Evolutionary conservation across 768 basidiomycete genomes (phyloP).

Genomic region (Clavaria fumosa): DNA sequence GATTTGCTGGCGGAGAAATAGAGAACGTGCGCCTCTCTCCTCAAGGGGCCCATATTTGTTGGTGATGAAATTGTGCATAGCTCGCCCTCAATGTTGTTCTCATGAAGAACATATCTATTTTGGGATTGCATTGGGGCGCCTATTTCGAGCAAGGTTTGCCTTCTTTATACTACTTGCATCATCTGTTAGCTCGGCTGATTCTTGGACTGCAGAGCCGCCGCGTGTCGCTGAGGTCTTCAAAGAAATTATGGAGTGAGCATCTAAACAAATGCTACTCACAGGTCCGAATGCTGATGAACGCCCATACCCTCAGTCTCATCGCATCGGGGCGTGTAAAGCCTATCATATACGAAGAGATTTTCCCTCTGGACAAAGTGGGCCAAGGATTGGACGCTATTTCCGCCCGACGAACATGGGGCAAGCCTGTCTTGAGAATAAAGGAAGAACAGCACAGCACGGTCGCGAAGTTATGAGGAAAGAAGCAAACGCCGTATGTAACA

Average conservation of each 20-base stretch:
- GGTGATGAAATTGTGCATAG: constrained; percentile 25
- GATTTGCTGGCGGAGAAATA: constrained; percentile 75
- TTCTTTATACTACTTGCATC: constrained; percentile 2
- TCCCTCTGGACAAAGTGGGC: constrained; percentile 46
- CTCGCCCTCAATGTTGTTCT: constrained; percentile 73
- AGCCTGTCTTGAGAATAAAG: constrained; percentile 54
- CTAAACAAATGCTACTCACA: background rate
- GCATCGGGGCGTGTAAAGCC: constrained; percentile 49
- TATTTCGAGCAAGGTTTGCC: constrained; percentile 53
- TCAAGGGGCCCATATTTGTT: constrained; percentile 3
- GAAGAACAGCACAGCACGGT: constrained; percentile 25
- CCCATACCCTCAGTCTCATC: constrained; percentile 38
- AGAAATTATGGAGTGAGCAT: constrained; percentile 43
- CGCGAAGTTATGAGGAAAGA: constrained; percentile 34
- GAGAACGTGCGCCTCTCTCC: constrained; percentile 44
- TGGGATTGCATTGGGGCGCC: constrained; percentile 82
- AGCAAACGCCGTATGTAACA: no score
- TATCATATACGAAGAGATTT: constrained; percentile 53
- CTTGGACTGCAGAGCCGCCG: constrained; percentile 45
- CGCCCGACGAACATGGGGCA: constrained; percentile 83
- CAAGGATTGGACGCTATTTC: constrained; percentile 68
- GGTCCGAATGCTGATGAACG: constrained; percentile 1
- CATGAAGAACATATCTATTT: constrained; percentile 71
- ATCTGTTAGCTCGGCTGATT: constrained; percentile 1
- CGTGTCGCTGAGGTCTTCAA: constrained; percentile 59